Evolutionary conservation across 164 flowering plant species (phyloP).

Genomic region (Paratinospora sagittata): DNA sequence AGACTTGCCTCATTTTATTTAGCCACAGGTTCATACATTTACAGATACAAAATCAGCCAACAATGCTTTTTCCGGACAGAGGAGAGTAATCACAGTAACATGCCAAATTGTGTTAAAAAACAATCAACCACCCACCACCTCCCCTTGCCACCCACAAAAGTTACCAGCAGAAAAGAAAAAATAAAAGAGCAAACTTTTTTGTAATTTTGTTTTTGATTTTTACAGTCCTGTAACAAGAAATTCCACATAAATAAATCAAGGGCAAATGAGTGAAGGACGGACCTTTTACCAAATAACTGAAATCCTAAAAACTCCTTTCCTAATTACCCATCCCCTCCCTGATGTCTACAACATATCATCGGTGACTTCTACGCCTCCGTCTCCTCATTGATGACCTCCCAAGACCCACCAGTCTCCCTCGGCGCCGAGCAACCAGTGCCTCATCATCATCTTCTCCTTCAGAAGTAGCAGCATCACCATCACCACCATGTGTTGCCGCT

Average conservation of each 20-base stretch:
- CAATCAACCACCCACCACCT: neutral
- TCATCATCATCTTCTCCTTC: conserved; percentile 21
- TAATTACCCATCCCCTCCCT: neutral
- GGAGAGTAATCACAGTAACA: neutral
- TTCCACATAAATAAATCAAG: neutral
- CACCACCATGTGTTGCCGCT: conserved; percentile 10
- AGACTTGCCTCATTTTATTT: too few relatives aligned
- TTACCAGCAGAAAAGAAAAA: neutral
- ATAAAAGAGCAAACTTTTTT: neutral
- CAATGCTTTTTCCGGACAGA: neutral
- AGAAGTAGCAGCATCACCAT: neutral
- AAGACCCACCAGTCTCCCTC: conserved; percentile 15
- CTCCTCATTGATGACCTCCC: conserved; percentile 23
- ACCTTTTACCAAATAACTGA: neutral
- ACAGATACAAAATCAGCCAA: too few relatives aligned
- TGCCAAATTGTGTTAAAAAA: neutral
- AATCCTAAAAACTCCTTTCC: neutral
- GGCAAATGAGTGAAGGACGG: neutral
- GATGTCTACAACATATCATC: conserved; percentile 11
- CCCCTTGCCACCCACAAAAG: neutral
- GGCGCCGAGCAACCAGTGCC: conserved; percentile 6
- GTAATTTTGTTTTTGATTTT: neutral
- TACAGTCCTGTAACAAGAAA: conserved; percentile 5
- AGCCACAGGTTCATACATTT: too few relatives aligned
- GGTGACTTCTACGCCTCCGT: conserved; percentile 23